phyloP scores from a whole-genome alignment of 1,139 yeast genomes.

The Diutina mesorugosa region DNA sequence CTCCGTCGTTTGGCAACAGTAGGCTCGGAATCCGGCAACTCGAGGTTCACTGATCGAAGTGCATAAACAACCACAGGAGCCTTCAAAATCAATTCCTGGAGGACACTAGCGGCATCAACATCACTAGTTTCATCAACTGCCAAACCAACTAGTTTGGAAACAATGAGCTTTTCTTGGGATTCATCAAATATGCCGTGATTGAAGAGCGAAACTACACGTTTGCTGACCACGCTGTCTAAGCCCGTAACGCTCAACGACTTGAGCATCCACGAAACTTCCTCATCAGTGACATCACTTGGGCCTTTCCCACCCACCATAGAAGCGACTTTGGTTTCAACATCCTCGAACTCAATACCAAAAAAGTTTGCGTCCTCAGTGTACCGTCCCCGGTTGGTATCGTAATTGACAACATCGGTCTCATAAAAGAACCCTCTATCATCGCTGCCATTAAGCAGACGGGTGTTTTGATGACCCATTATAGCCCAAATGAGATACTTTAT shows the following conservation, averaged over 20 bases:
- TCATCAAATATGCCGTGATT: slow-evolving; percentile 21
- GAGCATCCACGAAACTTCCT: slow-evolving; percentile 51
- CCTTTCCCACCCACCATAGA: slow-evolving; percentile 35
- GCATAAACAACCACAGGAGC: not conserved
- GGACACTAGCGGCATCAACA: slow-evolving; percentile 42
- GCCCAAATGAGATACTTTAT: slow-evolving; percentile 24
- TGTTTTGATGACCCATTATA: slow-evolving; percentile 14
- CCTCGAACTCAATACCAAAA: slow-evolving; percentile 32
- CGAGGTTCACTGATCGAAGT: slow-evolving; percentile 33
- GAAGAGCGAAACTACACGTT: slow-evolving; percentile 44
- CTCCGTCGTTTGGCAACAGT: slow-evolving; percentile 63
- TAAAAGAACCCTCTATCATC: slow-evolving; percentile 19
- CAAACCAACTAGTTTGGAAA: slow-evolving; percentile 50
- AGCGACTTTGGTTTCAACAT: slow-evolving; percentile 43
- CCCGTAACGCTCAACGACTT: slow-evolving; percentile 33
- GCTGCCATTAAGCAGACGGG: slow-evolving; percentile 8
- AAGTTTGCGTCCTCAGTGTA: slow-evolving; percentile 33
- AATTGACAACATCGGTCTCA: slow-evolving; percentile 18
- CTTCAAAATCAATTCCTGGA: slow-evolving; percentile 27
- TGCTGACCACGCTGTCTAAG: slow-evolving; percentile 41
- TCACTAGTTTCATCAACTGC: slow-evolving; percentile 20
- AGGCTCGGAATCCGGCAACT: slow-evolving; percentile 25
- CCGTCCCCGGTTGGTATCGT: slow-evolving; percentile 20
- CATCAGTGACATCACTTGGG: slow-evolving; percentile 30
- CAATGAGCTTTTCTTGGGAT: slow-evolving; percentile 40